These are phyloP conservation scores for Sporothrix schenckii DNA, from an alignment of 2,329 filamentous ascomycete genomes.

Conservation along the genomic window DNA sequence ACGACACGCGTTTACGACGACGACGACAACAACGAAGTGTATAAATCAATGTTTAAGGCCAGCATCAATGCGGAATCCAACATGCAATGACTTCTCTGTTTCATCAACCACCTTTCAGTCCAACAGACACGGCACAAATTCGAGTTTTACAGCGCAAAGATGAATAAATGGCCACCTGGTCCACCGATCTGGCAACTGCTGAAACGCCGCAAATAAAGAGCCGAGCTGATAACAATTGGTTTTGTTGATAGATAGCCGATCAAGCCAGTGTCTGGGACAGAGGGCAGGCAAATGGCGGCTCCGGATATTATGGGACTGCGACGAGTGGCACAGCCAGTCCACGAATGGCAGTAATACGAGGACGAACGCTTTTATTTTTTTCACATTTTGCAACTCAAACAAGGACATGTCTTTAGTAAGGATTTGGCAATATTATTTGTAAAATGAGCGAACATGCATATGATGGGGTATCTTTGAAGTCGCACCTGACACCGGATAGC, in stretches of 20 bases:
- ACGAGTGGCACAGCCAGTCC: neutral
- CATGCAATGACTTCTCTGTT: too few relatives aligned
- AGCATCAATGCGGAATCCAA: too few relatives aligned
- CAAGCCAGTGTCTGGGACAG: neutral
- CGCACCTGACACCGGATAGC: conserved; percentile 9
- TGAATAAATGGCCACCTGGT: neutral
- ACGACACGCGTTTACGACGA: neutral
- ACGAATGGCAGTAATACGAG: neutral
- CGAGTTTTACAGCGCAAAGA: too few relatives aligned
- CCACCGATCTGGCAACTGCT: neutral
- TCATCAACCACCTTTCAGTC: too few relatives aligned
- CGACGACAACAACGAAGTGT: neutral
- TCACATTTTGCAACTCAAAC: too few relatives aligned
- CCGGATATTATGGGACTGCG: neutral
- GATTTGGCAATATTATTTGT: too few relatives aligned
- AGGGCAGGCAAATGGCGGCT: neutral
- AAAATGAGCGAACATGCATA: conserved; percentile 20
- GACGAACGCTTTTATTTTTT: too few relatives aligned
- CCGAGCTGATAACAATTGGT: neutral
- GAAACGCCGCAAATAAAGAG: neutral
- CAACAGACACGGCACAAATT: too few relatives aligned
- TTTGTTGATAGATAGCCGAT: neutral
- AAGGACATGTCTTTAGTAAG: too few relatives aligned
- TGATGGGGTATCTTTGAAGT: conserved; percentile 29
- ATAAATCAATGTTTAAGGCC: too few relatives aligned